These are phyloP conservation scores for Penicillium sp. DNA, from an alignment of 2,329 filamentous ascomycete species.

Conservation along the genomic window DNA sequence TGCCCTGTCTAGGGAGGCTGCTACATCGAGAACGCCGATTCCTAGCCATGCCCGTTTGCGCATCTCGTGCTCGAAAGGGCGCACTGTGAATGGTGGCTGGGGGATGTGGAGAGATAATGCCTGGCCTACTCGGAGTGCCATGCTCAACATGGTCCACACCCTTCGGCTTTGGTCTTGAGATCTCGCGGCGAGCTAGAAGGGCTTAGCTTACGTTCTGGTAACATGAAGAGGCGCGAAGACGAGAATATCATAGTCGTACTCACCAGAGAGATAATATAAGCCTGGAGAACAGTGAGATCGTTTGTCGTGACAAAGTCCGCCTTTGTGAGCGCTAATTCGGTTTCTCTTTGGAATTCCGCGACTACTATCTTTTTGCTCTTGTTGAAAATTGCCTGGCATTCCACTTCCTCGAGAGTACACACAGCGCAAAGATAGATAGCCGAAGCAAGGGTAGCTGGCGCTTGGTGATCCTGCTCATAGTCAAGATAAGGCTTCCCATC, in stretches of 20 bases:
- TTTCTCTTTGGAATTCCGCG: conserved; percentile 23
- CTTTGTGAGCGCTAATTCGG: conserved; percentile 25
- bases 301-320: conserved; percentile 33
- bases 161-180: conserved; percentile 33
- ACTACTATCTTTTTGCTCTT: conserved; percentile 19
- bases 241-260: neutral
- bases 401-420: conserved; percentile 23
- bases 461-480: conserved; percentile 29
- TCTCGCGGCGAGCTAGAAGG: conserved; percentile 23
- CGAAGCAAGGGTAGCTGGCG: conserved; percentile 24
- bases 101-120: conserved; percentile 31
- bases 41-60: conserved; percentile 32
- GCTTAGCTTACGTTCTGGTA: neutral
- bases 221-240: neutral
- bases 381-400: conserved; percentile 24
- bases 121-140: conserved; percentile 34
- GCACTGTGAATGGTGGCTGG: conserved; percentile 29
- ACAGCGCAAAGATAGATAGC: conserved; percentile 30
- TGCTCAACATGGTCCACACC: conserved; percentile 36
- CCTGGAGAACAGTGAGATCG: conserved; percentile 34
- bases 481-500: conserved; percentile 30
- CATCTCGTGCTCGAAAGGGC: conserved; percentile 32
- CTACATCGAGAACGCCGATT: conserved; percentile 32
- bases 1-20: conserved; percentile 31
- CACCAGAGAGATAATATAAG: conserved; percentile 34